Evolutionary conservation across 768 basidiomycete genomes (phyloP).

Genomic region (Galerina marginata): DNA sequence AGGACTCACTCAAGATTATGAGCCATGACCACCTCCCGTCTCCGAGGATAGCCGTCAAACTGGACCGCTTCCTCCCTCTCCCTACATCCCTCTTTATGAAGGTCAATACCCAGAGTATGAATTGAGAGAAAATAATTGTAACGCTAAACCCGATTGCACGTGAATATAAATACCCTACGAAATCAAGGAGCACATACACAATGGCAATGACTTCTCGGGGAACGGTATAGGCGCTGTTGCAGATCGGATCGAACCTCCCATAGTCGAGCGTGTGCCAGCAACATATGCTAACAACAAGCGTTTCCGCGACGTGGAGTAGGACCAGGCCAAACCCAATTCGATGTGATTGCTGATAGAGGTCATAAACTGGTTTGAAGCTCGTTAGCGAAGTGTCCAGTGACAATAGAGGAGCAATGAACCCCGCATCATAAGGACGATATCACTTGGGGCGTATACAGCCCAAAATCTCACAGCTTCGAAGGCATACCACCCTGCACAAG

Average conservation of each 20-base stretch:
- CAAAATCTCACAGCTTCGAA: conserved; percentile 7
- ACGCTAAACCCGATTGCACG: background rate
- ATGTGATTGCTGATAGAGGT: conserved; percentile 6
- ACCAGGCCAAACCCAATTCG: background rate
- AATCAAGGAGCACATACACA: background rate
- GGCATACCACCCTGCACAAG: conserved; percentile 9
- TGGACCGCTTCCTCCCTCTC: background rate
- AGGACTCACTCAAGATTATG: conserved; percentile 3
- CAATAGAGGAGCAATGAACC: background rate
- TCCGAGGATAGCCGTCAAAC: background rate
- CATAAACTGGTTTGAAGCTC: conserved; percentile 4
- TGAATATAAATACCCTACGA: background rate
- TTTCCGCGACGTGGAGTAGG: background rate
- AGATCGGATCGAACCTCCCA: background rate
- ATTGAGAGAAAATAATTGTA: conserved; percentile 1
- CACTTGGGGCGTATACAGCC: conserved; percentile 5
- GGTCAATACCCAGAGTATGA: conserved; percentile 1
- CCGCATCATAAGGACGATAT: conserved; percentile 7
- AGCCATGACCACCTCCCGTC: conserved; percentile 13
- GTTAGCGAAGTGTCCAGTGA: background rate
- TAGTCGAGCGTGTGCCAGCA: background rate
- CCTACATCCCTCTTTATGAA: background rate
- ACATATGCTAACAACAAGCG: conserved; percentile 4
- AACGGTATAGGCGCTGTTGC: conserved; percentile 1
- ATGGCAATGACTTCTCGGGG: conserved; percentile 2